Base-by-base conservation (phyloP, 768 basidiomycete genomes). In the Dendrothele bispora region DNA sequence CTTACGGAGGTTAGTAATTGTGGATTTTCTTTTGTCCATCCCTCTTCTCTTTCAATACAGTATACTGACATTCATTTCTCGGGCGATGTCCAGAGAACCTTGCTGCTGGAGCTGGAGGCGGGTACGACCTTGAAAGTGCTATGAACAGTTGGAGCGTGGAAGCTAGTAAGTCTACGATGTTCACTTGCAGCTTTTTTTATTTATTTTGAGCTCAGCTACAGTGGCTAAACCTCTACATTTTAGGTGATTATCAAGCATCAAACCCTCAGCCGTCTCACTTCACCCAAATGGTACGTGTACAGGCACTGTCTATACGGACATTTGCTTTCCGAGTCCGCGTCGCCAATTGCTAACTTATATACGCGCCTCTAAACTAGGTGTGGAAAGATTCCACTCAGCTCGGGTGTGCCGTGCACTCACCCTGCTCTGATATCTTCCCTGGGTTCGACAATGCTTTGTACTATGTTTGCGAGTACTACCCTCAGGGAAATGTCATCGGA, bases 251-350 rank as follows among this genome's bases (percentile, higher is more conserved):
- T 54, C 15, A 64, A 48, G 52, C 68, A 71, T 56, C 76, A 76
- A 2, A 41, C 58, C 32, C 52, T 40, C 39, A 40, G 24, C 21
- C 68, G 4, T 72, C 72, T 22, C 77, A 79, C 51, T 79, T 70
- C 54, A 79, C 77, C 17, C 75, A 77, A 49, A 62, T 75, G 5
- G 77, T 79, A 8, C n/a, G n/a, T n/a, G n/a, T n/a, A n/a, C n/a
- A n/a, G n/a, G n/a, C n/a, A n/a, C n/a, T n/a, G n/a, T n/a, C n/a
- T n/a, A n/a, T n/a, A n/a, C n/a, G n/a, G n/a, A n/a, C n/a, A n/a
- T n/a, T n/a, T n/a, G n/a, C n/a, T n/a, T n/a, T n/a, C n/a, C n/a
- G n/a, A n/a, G n/a, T n/a, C n/a, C n/a, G n/a, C n/a, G n/a, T n/a
- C n/a, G n/a, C n/a, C n/a, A n/a, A n/a, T n/a, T n/a, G n/a, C n/a